Evolutionary conservation across 495 filamentous ascomycete genomes (phyloP).

Genomic region (Daldinia grandis): DNA sequence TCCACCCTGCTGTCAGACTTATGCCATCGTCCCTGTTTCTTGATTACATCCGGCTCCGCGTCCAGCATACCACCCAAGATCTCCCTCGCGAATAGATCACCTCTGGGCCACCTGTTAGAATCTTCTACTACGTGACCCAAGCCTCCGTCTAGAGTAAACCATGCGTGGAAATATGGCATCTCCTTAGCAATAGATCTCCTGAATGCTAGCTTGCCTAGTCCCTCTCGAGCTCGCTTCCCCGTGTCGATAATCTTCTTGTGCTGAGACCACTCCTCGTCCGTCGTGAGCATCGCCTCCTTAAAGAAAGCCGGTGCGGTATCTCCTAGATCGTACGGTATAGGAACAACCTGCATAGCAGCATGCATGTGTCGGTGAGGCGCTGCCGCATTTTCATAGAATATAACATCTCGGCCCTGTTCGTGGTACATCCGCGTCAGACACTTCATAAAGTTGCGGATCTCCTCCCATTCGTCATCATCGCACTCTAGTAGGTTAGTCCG

Average conservation of each 20-base stretch:
- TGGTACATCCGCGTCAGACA: conserved; percentile 91
- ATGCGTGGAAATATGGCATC: conserved; percentile 99
- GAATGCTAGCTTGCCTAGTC: conserved; percentile 83
- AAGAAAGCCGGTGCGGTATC: conserved; percentile 95
- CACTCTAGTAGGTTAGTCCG: conserved; percentile 91
- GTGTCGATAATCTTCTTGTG: conserved; percentile 96
- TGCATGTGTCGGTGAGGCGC: conserved; percentile 79
- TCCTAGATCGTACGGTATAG: conserved; percentile 85
- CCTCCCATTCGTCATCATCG: conserved; percentile 99
- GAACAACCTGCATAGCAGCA: conserved; percentile 85
- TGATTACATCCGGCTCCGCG: conserved; percentile 81
- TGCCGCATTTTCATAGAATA: conserved; percentile 98
- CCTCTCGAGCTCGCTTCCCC: conserved; percentile 67
- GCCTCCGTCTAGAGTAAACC: conserved; percentile 92
- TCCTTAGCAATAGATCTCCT: conserved; percentile 86
- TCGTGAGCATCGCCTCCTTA: conserved; percentile 86
- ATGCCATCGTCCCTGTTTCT: conserved; percentile 90
- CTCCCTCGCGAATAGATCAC: conserved; percentile 93
- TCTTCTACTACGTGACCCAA: conserved; percentile 95
- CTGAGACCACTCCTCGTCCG: conserved; percentile 94
- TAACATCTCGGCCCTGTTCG: conserved; percentile 85
- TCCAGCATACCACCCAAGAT: conserved; percentile 94
- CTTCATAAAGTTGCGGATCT: conserved; percentile 99
- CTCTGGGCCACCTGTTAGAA: conserved; percentile 83
- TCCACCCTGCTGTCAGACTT: conserved; percentile 76